Conservation (phyloP, 177 flowering plant species). For the Telopea speciosissima region DNA sequence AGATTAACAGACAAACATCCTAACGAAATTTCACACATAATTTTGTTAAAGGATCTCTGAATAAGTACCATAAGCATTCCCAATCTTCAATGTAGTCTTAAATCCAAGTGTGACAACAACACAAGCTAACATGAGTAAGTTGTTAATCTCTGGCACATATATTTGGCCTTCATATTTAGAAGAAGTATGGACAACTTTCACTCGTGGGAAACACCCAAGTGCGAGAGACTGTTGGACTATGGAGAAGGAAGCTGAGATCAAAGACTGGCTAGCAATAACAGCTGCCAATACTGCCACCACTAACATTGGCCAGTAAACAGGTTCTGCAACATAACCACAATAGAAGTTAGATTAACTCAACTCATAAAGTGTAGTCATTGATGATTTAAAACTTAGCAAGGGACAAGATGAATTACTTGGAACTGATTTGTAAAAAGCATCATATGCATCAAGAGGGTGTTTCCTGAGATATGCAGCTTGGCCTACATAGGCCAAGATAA, state of each 20-base stretch:
- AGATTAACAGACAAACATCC: no score
- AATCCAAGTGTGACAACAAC: conserved; percentile 32
- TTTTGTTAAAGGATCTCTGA: no score
- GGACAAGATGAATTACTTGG: conserved; percentile 20
- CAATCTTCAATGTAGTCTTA: conserved; percentile 24
- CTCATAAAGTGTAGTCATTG: no score
- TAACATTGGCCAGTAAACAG: conserved; percentile 35
- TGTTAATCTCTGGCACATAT: conserved; percentile 37
- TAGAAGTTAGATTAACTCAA: no score
- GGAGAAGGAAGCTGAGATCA: conserved; percentile 16
- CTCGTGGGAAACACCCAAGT: conserved; percentile 39
- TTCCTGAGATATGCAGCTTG: conserved; percentile 41
- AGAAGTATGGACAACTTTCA: conserved; percentile 36
- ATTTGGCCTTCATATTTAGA: conserved; percentile 37
- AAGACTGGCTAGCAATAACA: conserved; percentile 10
- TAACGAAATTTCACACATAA: no score
- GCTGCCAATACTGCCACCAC: conserved; percentile 18
- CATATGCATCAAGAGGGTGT: conserved; percentile 13
- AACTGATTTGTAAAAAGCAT: conserved; percentile 38
- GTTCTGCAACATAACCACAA: conserved; percentile 9
- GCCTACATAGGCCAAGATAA: conserved; percentile 36
- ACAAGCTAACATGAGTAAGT: conserved; percentile 38
- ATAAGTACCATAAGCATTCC: conserved; percentile 37
- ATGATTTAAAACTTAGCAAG: no score
- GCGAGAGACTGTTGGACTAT: conserved; percentile 36